Evolutionary conservation across 768 basidiomycete species (phyloP).

Genomic region (Stropharia rugosoannulata): DNA sequence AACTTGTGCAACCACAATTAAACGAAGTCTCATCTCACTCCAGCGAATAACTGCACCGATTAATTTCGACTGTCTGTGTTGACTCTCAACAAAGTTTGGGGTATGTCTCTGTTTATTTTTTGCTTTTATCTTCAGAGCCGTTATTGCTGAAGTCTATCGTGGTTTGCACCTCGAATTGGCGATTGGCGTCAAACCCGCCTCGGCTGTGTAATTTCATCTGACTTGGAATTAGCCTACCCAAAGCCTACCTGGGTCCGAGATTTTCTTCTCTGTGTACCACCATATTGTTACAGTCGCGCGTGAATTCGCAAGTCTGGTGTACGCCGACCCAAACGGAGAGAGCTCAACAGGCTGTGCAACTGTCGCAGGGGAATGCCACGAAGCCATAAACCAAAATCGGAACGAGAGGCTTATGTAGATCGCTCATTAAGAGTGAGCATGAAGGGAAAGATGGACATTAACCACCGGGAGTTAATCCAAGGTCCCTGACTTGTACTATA

Average conservation of each 20-base stretch:
- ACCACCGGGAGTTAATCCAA: conserved; percentile 52
- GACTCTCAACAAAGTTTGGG: no score
- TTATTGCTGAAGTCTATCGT: no score
- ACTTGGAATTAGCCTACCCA: no score
- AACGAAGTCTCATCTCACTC: no score
- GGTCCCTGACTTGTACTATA: conserved; percentile 55
- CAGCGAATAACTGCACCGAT: no score
- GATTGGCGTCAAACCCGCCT: no score
- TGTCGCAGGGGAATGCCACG: conserved; percentile 52
- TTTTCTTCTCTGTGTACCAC: conserved; percentile 52
- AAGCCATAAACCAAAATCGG: conserved; percentile 43
- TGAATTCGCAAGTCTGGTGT: conserved; percentile 56
- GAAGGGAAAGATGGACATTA: conserved; percentile 41
- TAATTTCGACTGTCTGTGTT: no score
- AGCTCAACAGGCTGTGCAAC: conserved; percentile 56
- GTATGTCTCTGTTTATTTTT: no score
- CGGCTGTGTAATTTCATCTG: no score
- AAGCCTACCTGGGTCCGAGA: conserved; percentile 53
- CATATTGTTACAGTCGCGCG: conserved; percentile 53
- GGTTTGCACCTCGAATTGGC: no score
- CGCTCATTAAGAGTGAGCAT: conserved; percentile 55
- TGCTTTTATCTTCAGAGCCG: no score
- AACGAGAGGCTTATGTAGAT: conserved; percentile 54
- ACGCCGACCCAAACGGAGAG: conserved; percentile 44
- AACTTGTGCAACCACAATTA: no score